phyloP scores from a whole-genome alignment of 306 rosid species.

The Cucurbita argyrosperma region DNA sequence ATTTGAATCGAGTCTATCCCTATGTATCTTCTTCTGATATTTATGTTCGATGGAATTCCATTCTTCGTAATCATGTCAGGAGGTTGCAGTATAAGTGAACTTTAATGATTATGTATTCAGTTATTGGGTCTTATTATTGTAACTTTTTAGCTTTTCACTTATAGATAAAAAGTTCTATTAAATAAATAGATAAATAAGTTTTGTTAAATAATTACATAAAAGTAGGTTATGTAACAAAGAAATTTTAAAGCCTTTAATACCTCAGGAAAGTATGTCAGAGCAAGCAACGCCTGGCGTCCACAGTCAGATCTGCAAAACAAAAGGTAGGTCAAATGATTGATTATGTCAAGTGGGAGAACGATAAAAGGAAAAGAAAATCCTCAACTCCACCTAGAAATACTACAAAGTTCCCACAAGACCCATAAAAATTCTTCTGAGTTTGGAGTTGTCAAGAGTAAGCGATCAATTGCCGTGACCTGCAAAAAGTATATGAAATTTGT shows the following conservation, averaged over 20 bases:
- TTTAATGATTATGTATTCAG: not conserved
- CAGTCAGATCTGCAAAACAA: slow-evolving; percentile 70
- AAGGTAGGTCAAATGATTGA: slow-evolving; percentile 9
- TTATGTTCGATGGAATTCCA: not conserved
- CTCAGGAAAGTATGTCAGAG: slow-evolving; percentile 82
- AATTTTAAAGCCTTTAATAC: slow-evolving; percentile 20
- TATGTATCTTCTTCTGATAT: not conserved
- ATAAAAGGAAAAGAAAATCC: not conserved
- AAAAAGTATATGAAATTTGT: slow-evolving; percentile 11
- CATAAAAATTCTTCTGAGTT: slow-evolving; percentile 82
- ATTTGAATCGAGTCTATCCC: not conserved
- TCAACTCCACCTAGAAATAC: slow-evolving; percentile 55
- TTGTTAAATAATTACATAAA: not conserved
- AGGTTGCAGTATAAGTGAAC: not conserved
- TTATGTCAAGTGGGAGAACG: not conserved
- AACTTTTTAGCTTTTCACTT: not conserved
- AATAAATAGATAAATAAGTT: not conserved
- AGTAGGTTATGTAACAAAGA: not conserved
- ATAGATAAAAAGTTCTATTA: not conserved
- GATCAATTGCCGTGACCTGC: slow-evolving; percentile 78
- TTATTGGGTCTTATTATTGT: not conserved
- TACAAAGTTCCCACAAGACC: slow-evolving; percentile 89
- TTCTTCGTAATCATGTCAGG: not conserved
- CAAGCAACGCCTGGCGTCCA: slow-evolving; percentile 79
- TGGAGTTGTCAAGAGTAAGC: slow-evolving; percentile 58